Evolutionary conservation across 441 rosid genomes (phyloP), one percentile per base, ranked within the genome.

Genomic region (Aleurites moluccanus): DNA sequence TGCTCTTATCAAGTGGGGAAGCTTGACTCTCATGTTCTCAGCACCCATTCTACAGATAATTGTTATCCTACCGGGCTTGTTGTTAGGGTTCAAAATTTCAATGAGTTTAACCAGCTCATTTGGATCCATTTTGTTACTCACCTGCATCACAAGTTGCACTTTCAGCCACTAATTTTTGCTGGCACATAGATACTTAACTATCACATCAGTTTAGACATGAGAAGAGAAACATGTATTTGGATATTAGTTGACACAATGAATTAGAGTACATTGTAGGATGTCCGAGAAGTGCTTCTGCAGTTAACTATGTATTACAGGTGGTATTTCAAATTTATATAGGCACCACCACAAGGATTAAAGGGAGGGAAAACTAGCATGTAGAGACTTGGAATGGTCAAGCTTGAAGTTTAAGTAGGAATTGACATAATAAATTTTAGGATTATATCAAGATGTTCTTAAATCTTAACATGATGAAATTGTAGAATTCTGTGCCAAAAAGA

Each of bases 41-140:
- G 98, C 98, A 57, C 98, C 98, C 96, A 91, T 91, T 86, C 98
- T 86, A 50, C 82, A 84, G 20, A 92, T 92, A 63, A 92, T 74
- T 38, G 96, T 84, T 44, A 89, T 85, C 69, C 98, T 87, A 77
- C 96, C 97, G 0, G 96, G 81, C 84, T 89, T 92, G 85, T 89
- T 92, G 64, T 72, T 64, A 11, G 98, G 92, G 69, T 92, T 92
- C 64, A 92, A 71, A 84, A 92, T 92, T 45, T 89, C 90, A 16
- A 88, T 75, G 14, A 91, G 90, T 50, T 87, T 92, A 25, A 92
- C 92, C 21, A 92, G 87, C 86, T 92, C 91, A 23, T 86, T 84
- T 28, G 98, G 96, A 78, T 92, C 96, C 96, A 92, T 92, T 72
- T 92, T 92, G 80, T 89, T 76, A 79, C 97, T 92, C 70, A 91